Base-by-base conservation (phyloP, 345 rosid genomes). In the Linum trigynum region DNA sequence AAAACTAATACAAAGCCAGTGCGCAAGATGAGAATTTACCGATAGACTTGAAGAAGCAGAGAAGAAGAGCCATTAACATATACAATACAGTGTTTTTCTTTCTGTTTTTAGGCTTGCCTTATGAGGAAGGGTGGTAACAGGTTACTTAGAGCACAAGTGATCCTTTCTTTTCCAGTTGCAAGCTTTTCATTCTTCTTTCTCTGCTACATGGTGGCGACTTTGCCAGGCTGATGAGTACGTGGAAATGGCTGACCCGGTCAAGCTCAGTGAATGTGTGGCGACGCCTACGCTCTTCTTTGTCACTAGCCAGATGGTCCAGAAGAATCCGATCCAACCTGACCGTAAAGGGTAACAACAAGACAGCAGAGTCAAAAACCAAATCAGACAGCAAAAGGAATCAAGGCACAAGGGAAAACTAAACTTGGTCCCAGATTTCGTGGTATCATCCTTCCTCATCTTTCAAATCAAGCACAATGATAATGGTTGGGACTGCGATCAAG, bases 311-410 rank as follows among this genome's bases (percentile, higher is more conserved):
- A 83, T 73, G 43, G 67, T 70, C 75, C 82, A 86, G 75, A 92
- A 79, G 75, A 92, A 90, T 58, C 90, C 92, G 58, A 85, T 72
- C 99, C 99, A 90, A 75, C 96, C 97, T 94, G 87, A 71, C 61
- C 58, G 70, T 75, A 9, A 10, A 48, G 53, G 14, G 14, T 15
- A 48, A 15, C 9, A 5, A 15, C 53, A 48, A 48, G 53, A 45
- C 10, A 5, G 11, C 10, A 6, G 11, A 9, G 14, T 48, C 14
- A 4, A 41, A 4, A 41, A 41, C 45, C 9, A 8, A 4, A 41
- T 4, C 45, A 41, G 9, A 41, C 32, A 23, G 32, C 32, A 23
- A 23, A 23, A 23, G 32, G 32, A 23, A 23, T 23, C 32, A 23
- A 23, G 32, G 32, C 32, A 23, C 32, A 23, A 23, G 32, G 32